A percentile compares a stretch with the other conserved stretches of the same genome.
Conservation (phyloP, 371 early-diverging fungal genomes). For the Globomyces sp. region DNA sequence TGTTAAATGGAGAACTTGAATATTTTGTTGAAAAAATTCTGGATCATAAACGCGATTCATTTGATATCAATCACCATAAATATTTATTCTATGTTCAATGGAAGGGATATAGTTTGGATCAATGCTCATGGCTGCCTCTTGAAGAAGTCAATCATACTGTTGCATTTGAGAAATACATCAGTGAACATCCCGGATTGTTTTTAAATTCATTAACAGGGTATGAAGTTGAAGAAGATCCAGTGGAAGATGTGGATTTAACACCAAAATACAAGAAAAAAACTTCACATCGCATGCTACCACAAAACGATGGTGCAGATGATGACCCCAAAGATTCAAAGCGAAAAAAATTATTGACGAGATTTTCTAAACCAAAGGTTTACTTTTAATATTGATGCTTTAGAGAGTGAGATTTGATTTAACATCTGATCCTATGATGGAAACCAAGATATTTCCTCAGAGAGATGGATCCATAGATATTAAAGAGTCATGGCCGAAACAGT, state of each 20-base stretch:
- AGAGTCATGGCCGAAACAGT: neutral
- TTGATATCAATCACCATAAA: neutral
- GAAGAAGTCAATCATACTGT: too few relatives aligned
- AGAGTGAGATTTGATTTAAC: neutral
- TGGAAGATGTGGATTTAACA: neutral
- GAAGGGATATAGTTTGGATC: neutral
- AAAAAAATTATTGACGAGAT: neutral
- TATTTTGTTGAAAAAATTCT: too few relatives aligned
- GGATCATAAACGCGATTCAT: neutral
- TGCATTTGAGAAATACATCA: neutral
- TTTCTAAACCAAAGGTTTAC: neutral
- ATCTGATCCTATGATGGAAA: too few relatives aligned
- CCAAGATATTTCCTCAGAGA: too few relatives aligned
- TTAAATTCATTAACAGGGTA: neutral
- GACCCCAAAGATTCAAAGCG: neutral
- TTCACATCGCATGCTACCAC: too few relatives aligned
- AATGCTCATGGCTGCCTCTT: neutral
- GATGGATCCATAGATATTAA: too few relatives aligned
- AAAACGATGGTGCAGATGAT: too few relatives aligned
- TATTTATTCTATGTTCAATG: neutral
- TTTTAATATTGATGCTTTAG: neutral
- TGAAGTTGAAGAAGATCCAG: neutral
- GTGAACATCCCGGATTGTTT: neutral
- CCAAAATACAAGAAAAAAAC: conserved; percentile 2
- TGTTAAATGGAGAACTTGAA: too few relatives aligned